Percentiles rank a stretch among this genome's conserved stretches.
phyloP scores from a whole-genome alignment of 768 basidiomycete genomes.

The Melanogaster broomeanus region DNA sequence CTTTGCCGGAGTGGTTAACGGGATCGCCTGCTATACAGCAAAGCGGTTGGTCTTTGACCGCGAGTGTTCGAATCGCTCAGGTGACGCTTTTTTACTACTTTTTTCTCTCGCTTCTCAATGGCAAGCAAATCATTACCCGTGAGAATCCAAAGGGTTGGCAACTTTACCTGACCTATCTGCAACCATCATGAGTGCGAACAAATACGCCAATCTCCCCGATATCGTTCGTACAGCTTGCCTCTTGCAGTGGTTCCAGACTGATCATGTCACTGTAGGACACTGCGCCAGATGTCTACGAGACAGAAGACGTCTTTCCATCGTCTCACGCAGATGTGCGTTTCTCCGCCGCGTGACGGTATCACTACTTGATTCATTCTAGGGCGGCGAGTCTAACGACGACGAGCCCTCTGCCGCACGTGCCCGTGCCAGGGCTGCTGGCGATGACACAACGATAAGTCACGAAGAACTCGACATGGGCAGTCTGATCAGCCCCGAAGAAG shows the following conservation, averaged over 20 bases:
- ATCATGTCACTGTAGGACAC: slow-evolving; percentile 61
- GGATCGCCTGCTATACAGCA: slow-evolving; percentile 68
- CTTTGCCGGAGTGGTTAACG: slow-evolving; percentile 97
- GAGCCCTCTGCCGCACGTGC: slow-evolving; percentile 48
- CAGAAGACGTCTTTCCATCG: slow-evolving; percentile 71
- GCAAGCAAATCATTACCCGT: not conserved
- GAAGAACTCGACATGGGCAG: slow-evolving; percentile 74
- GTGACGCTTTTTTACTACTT: slow-evolving; percentile 46
- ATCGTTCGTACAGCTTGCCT: slow-evolving; percentile 57
- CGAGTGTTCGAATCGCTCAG: slow-evolving; percentile 65
- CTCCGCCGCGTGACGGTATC: not conserved
- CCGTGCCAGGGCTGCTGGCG: slow-evolving; percentile 28
- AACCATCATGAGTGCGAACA: slow-evolving; percentile 62
- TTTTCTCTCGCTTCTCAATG: no score
- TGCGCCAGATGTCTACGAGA: slow-evolving; percentile 91
- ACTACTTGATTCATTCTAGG: slow-evolving; percentile 36
- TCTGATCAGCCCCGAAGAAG: slow-evolving; percentile 66
- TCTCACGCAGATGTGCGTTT: slow-evolving; percentile 51
- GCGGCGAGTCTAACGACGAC: slow-evolving; percentile 68
- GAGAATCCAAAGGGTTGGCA: not conserved
- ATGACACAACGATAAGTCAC: slow-evolving; percentile 38
- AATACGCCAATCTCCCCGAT: slow-evolving; percentile 90
- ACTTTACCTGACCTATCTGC: not conserved
- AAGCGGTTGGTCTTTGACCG: slow-evolving; percentile 63
- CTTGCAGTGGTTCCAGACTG: not conserved